Base-by-base conservation (phyloP, 1,284 basidiomycete genomes). In the Tilletia walkeri region DNA sequence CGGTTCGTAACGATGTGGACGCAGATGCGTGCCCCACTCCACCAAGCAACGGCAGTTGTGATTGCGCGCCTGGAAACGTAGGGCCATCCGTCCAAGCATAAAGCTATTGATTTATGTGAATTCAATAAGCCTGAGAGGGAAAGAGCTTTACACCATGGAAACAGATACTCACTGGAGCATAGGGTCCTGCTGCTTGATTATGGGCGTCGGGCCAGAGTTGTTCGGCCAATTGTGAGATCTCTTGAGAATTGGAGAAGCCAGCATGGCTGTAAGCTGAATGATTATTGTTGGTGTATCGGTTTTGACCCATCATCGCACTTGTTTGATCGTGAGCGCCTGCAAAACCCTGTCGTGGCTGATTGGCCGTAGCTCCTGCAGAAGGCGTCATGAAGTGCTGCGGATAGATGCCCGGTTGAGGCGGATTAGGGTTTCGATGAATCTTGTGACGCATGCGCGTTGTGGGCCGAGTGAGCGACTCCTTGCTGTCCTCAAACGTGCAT, bases 401-500 rank as follows among this genome's bases (percentile, higher is more conserved):
- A 18, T 63, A 38, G 12, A 39, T 39, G 4, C 59, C 59, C 7
- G 59, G 36, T 18, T 63, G 59, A 36, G 38, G 34, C 6, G 59
- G 34, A 34, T 41, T 41, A 18, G 59, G 14, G 36, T 16, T 41
- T 6, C 59, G 59, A 14, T 63, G 59, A 4, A 39, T 39, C 59
- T 39, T 63, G 59, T 63, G 59, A 16, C 59, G 59, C 20, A 36
- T 53, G 16, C 49, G 59, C 36, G 30, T 45, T 30, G 16, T 49
- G 12, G 69, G 41, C 30, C 65, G 34, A 30, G 54, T 65, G 3
- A 34, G 36, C 36, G 66, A 66, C 65, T 70, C 69, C 18, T 67
- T 50, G 49, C 69, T 54, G 61, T 70, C 66, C 3, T 70, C 69
- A 61, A 70, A 70, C 10, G 69, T 67, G 30, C 69, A 70, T 2